These are phyloP conservation scores for Pleurotus sapidus DNA, from an alignment of 768 basidiomycete species.

Conservation along the genomic window DNA sequence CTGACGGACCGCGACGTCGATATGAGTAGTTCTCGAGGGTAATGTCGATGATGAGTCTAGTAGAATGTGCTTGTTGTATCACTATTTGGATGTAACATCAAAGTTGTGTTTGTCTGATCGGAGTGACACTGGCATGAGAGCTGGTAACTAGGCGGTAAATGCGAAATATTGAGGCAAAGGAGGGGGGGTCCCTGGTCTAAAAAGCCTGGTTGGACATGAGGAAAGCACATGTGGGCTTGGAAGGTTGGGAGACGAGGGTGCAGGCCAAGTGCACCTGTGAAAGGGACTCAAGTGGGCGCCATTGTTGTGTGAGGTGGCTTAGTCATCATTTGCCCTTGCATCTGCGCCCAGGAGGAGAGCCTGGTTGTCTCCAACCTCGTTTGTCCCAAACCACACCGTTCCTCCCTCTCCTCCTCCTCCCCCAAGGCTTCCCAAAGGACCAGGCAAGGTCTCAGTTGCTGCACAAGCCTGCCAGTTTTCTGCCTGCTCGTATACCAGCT, in stretches of 20 bases:
- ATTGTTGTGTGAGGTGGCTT: slow-evolving; percentile 16
- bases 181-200: no score
- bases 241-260: no score
- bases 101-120: not conserved
- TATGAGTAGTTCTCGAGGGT: slow-evolving; percentile 1
- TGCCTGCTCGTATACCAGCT: not conserved
- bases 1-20: slow-evolving; percentile 6
- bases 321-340: slow-evolving; percentile 21
- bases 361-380: slow-evolving; percentile 10
- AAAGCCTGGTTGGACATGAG: not conserved
- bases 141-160: not conserved
- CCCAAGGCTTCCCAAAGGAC: not conserved
- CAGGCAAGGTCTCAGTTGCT: not conserved
- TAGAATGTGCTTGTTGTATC: not conserved
- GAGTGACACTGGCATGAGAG: not conserved
- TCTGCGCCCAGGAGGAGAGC: not conserved
- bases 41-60: not conserved
- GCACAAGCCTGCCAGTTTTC: slow-evolving; percentile 3
- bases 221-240: slow-evolving; percentile 10
- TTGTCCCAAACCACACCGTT: slow-evolving; percentile 9
- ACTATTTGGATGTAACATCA: slow-evolving; percentile 1
- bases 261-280: not conserved
- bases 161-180: not conserved
- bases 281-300: slow-evolving; percentile 4
- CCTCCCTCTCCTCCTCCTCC: not conserved